Base-by-base conservation (phyloP, 2,329 filamentous ascomycete genomes). In the Neurospora crassa region DNA sequence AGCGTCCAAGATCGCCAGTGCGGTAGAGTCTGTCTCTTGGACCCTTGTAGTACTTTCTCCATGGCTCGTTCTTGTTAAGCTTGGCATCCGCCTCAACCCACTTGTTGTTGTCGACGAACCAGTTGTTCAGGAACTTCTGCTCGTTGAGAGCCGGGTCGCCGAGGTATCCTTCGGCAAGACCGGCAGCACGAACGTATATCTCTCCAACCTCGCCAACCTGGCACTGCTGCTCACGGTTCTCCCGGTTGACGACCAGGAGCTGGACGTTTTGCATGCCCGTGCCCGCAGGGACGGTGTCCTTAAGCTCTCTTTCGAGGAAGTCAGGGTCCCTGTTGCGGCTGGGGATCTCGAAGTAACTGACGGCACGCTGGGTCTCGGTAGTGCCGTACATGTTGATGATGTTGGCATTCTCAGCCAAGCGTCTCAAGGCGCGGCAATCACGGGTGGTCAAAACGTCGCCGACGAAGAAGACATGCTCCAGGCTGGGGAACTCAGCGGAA, bases 341-440 rank as follows among this genome's bases (percentile, higher is more conserved):
- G 0, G 90, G 90, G 18, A 97, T 89, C 77, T 95, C 88, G 79
- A 89, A 97, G 82, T 92, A 97, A 75, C 89, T 93, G 59, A 97
- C 94, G 3, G 90, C 89, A 75, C 93, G 85, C 77, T 92, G 89
- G 0, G 92, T 95, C 80, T 97, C 94, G 0, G 94, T 97, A 0
- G 93, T 93, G 59, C 94, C 94, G 78, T 94, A 96, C 89, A 95
- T 92, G 81, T 94, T 95, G 74, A 93, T 86, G 73, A 97, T 94
- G 73, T 86, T 86, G 72, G 89, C 89, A 74, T 95, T 94, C 0
- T 87, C 84, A 0, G 91, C 94, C 45, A 97, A 85, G 67, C 88
- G 85, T 71, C 92, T 92, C n/a, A 98, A 84, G 34, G 87, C 86
- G 59, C 86, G 85, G 81, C 93, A 96, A 77, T 98, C 95, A 78